phyloP scores from a whole-genome alignment of 768 basidiomycete species.

The Lactarius vividus region DNA sequence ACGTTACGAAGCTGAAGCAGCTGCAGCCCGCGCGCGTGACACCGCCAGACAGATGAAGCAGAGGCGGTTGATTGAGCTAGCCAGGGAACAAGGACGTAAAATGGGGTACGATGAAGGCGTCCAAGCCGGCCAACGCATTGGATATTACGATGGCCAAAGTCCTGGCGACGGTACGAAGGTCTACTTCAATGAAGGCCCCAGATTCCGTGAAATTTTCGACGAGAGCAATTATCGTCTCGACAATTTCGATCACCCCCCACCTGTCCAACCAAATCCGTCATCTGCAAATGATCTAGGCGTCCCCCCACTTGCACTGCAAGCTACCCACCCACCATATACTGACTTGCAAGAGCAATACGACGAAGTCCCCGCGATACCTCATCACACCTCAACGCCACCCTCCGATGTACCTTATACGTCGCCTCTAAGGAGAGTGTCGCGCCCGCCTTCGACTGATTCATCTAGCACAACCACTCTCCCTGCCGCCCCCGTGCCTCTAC shows the following conservation, averaged over 20 bases:
- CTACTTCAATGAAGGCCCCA: conserved; percentile 2
- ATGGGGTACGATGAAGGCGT: conserved; percentile 45
- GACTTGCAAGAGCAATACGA: neutral
- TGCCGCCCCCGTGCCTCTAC: conserved; percentile 6
- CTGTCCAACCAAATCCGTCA: neutral
- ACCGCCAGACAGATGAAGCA: conserved; percentile 44
- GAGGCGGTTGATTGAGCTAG: conserved; percentile 40
- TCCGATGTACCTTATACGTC: conserved; percentile 5
- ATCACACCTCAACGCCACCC: neutral
- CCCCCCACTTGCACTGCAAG: conserved; percentile 2
- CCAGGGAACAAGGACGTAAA: conserved; percentile 44
- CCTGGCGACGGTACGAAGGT: neutral
- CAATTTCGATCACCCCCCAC: conserved; percentile 15
- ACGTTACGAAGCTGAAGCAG: conserved; percentile 45
- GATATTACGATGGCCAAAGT: conserved; percentile 19
- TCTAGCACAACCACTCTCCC: conserved; percentile 26
- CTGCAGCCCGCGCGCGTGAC: conserved; percentile 45
- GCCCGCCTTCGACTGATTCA: conserved; percentile 9
- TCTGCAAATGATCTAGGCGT: neutral
- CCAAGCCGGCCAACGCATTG: conserved; percentile 26
- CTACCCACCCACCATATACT: conserved; percentile 9
- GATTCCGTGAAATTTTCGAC: conserved; percentile 19
- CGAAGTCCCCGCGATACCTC: neutral
- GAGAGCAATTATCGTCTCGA: conserved; percentile 15
- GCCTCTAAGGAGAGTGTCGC: neutral